Conservation (phyloP, 768 basidiomycete species). For the Fibroporia radiculosa region DNA sequence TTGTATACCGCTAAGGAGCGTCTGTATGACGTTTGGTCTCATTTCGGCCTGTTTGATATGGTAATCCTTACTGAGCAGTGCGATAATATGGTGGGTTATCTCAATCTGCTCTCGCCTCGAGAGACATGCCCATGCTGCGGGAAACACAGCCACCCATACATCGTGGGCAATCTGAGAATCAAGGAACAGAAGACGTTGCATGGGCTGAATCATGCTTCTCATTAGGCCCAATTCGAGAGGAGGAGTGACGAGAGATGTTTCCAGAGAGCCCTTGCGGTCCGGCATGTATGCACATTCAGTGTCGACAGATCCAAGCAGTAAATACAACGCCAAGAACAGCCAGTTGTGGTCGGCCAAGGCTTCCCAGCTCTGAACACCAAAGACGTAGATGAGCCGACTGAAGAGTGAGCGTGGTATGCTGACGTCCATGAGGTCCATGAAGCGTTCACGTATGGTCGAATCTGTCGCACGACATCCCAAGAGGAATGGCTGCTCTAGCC, state of each 20-base stretch:
- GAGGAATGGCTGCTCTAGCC: slow-evolving; percentile 89
- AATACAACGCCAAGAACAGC: slow-evolving; percentile 86
- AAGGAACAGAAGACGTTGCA: slow-evolving; percentile 76
- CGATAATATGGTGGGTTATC: slow-evolving; percentile 83
- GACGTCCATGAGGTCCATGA: slow-evolving; percentile 84
- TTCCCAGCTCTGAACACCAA: slow-evolving; percentile 95
- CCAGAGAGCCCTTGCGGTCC: slow-evolving; percentile 32
- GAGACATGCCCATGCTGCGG: slow-evolving; percentile 78
- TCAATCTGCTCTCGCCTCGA: slow-evolving; percentile 84
- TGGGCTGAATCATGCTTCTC: slow-evolving; percentile 56
- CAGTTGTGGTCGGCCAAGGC: slow-evolving; percentile 87
- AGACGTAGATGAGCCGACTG: slow-evolving; percentile 79
- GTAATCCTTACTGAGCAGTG: slow-evolving; percentile 87
- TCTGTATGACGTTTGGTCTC: slow-evolving; percentile 89
- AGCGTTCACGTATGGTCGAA: slow-evolving; percentile 66
- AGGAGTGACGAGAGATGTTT: slow-evolving; percentile 23
- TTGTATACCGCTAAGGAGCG: slow-evolving; percentile 76
- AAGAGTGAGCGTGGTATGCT: slow-evolving; percentile 80
- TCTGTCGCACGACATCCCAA: slow-evolving; percentile 86
- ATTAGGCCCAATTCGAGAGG: slow-evolving; percentile 39
- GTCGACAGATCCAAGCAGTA: slow-evolving; percentile 73
- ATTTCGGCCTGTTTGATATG: slow-evolving; percentile 83
- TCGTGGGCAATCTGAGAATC: slow-evolving; percentile 73
- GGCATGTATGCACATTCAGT: slow-evolving; percentile 32
- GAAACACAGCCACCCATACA: slow-evolving; percentile 84